phyloP scores from a whole-genome alignment of 345 rosid species.

The Pugionium cornutum region DNA sequence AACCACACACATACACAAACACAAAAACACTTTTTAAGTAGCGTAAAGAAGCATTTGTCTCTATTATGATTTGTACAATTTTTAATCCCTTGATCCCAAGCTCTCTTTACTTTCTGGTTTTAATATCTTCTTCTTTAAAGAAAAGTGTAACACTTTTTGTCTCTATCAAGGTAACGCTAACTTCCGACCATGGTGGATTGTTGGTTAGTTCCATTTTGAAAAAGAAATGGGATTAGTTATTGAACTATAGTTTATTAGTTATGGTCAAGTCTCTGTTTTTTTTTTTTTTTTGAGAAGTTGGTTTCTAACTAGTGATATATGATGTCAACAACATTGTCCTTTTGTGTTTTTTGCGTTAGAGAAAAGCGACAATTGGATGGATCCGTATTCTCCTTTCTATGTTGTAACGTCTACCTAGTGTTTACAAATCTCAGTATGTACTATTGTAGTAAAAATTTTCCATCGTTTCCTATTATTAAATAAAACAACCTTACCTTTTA shows the following conservation, averaged over 20 bases:
- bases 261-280: conserved; percentile 16
- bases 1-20: neutral
- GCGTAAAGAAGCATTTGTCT: conserved; percentile 21
- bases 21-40: conserved; percentile 9
- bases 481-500: neutral
- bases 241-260: no score
- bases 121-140: neutral
- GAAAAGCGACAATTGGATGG: conserved; percentile 30
- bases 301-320: conserved; percentile 24
- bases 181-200: no score
- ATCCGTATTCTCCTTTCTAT: conserved; percentile 21
- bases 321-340: conserved; percentile 33
- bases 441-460: conserved; percentile 15
- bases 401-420: conserved; percentile 29
- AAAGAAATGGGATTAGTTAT: no score
- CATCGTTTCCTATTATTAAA: neutral
- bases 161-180: no score
- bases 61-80: conserved; percentile 3
- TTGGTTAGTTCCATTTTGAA: no score
- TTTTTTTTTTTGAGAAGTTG: conserved; percentile 34
- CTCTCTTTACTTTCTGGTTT: conserved; percentile 25
- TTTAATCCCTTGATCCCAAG: conserved; percentile 35
- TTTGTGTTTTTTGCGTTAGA: conserved; percentile 21
- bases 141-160: neutral
- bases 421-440: conserved; percentile 28